These are phyloP conservation scores for Podila clonocystis DNA, from an alignment of 192 early-diverging fungal genomes.

Conservation along the genomic window DNA sequence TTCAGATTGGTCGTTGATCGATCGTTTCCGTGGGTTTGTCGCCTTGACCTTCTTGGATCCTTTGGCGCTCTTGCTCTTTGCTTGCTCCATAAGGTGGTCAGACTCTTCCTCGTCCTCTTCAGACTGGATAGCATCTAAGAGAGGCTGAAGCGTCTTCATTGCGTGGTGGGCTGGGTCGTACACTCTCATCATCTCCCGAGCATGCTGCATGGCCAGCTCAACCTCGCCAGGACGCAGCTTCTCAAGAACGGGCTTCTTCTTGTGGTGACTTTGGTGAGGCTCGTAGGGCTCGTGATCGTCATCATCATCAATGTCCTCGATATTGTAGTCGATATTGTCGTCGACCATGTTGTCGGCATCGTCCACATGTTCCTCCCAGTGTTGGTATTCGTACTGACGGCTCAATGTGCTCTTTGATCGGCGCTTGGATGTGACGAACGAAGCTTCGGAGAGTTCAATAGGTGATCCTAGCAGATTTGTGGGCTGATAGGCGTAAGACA, in stretches of 20 bases:
- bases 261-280: neutral
- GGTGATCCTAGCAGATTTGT: constrained; percentile 18
- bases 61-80: neutral
- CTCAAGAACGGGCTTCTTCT: constrained; percentile 15
- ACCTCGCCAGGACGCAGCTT: constrained; percentile 26
- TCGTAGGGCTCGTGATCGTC: neutral
- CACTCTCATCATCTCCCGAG: constrained; percentile 37
- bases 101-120: constrained; percentile 12
- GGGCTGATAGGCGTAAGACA: neutral
- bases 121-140: constrained; percentile 4
- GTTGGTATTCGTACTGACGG: neutral
- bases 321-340: constrained; percentile 2
- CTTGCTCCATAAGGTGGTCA: constrained; percentile 1
- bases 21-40: neutral
- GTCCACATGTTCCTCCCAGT: neutral
- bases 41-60: neutral
- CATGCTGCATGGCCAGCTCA: constrained; percentile 28
- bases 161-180: neutral
- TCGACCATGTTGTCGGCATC: constrained; percentile 1
- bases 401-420: constrained; percentile 1
- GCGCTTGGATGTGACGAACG: neutral
- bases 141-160: neutral
- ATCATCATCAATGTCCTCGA: constrained; percentile 11
- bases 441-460: constrained; percentile 8
- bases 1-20: neutral